phyloP scores from a whole-genome alignment of 2,329 filamentous ascomycete genomes.

The Cladophialophora chaetospira region DNA sequence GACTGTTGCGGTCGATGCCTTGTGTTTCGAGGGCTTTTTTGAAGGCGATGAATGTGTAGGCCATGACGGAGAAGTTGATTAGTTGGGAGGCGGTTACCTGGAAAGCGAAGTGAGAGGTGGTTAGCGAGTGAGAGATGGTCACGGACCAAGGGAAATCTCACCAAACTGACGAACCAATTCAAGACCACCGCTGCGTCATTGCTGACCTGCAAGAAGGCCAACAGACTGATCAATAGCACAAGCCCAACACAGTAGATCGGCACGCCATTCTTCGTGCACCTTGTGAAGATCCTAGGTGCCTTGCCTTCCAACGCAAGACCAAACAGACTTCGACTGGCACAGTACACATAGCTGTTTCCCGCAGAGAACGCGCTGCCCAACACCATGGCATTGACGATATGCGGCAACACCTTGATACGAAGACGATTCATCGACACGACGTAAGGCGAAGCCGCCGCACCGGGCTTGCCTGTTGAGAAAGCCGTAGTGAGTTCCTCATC shows the following conservation, averaged over 20 bases:
- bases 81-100: conserved; percentile 71
- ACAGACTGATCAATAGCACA: conserved; percentile 67
- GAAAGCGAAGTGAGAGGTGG: neutral
- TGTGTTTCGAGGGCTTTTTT: conserved; percentile 69
- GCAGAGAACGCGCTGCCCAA: conserved; percentile 69
- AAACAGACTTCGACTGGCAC: conserved; percentile 68
- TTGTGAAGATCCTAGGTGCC: conserved; percentile 64
- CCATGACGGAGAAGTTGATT: conserved; percentile 71
- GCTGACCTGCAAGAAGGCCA: conserved; percentile 74
- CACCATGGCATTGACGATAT: conserved; percentile 73
- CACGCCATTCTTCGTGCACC: conserved; percentile 65
- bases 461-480: conserved; percentile 60
- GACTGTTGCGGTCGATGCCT: conserved; percentile 64
- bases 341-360: conserved; percentile 69
- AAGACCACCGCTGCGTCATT: conserved; percentile 67
- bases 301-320: conserved; percentile 70
- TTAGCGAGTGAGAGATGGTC: neutral
- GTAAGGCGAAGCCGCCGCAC: conserved; percentile 70
- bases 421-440: conserved; percentile 67
- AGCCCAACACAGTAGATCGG: conserved; percentile 72
- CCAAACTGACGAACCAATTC: conserved; percentile 70
- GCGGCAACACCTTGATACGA: conserved; percentile 63
- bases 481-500: conserved; percentile 63
- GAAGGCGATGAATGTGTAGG: conserved; percentile 71
- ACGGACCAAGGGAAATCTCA: conserved; percentile 31